phyloP scores from a whole-genome alignment of 2,329 filamentous ascomycete genomes.

The Allantophomopsis lycopodina region DNA sequence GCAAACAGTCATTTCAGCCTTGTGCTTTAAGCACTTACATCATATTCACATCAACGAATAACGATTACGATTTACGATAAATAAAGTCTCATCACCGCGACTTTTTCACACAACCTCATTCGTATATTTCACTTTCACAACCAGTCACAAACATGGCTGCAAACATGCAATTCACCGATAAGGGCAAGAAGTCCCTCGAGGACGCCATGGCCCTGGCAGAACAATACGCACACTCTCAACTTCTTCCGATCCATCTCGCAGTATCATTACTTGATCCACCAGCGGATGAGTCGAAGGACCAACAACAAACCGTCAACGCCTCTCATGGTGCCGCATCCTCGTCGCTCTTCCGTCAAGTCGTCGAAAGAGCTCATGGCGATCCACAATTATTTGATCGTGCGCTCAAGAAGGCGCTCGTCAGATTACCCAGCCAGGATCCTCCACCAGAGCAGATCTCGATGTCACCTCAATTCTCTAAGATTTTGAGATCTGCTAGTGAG shows the following conservation, averaged over 20 bases:
- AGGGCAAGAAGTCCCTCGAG: slow-evolving; percentile 77
- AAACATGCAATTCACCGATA: slow-evolving; percentile 85
- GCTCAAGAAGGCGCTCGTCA: slow-evolving; percentile 83
- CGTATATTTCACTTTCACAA: slow-evolving; percentile 1
- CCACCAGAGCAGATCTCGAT: slow-evolving; percentile 81
- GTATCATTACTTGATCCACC: slow-evolving; percentile 68
- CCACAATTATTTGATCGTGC: slow-evolving; percentile 76
- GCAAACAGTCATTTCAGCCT: too few species aligned
- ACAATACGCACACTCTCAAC: slow-evolving; percentile 83
- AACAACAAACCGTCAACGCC: slow-evolving; percentile 52
- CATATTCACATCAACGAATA: too few species aligned
- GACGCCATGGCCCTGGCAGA: slow-evolving; percentile 81
- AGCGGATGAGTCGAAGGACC: slow-evolving; percentile 66
- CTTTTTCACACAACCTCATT: too few species aligned
- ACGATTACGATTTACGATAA: too few species aligned
- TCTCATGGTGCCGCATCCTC: slow-evolving; percentile 44
- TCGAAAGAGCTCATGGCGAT: slow-evolving; percentile 89
- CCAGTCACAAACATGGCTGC: slow-evolving; percentile 39
- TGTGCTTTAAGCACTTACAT: too few species aligned
- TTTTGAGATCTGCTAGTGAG: slow-evolving; percentile 75
- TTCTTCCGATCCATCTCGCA: slow-evolving; percentile 81
- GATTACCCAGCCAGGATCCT: slow-evolving; percentile 86
- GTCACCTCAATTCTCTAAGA: slow-evolving; percentile 66
- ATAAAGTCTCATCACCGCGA: too few species aligned
- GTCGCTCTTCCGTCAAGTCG: slow-evolving; percentile 87